Evolutionary conservation across 768 basidiomycete species (phyloP).

Genomic region (Russula virescens): DNA sequence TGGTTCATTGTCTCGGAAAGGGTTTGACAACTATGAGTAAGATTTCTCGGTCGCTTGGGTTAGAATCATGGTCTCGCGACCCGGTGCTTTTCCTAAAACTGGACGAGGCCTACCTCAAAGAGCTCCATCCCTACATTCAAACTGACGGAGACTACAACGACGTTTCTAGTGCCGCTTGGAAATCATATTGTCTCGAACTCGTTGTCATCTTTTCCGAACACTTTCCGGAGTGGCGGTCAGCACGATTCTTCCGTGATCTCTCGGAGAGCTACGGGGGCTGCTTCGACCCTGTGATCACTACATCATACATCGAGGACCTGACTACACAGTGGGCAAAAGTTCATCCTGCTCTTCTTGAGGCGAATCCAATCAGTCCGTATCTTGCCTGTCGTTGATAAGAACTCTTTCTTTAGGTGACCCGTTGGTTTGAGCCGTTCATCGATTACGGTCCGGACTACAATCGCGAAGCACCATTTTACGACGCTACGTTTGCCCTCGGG

Average conservation of each 20-base stretch:
- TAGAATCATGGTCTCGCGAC: neutral
- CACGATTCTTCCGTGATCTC: neutral
- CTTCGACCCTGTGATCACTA: conserved; percentile 1
- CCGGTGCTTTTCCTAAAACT: neutral
- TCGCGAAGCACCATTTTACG: conserved; percentile 6
- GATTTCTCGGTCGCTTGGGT: neutral
- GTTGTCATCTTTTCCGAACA: neutral
- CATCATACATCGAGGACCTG: conserved; percentile 11
- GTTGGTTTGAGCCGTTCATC: conserved; percentile 18
- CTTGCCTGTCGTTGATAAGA: too few relatives aligned
- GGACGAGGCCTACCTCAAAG: conserved; percentile 1
- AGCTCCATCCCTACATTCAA: neutral
- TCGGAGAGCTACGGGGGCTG: neutral
- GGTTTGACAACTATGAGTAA: neutral
- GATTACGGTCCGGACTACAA: conserved; percentile 15
- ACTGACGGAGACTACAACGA: neutral
- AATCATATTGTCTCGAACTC: conserved; percentile 9
- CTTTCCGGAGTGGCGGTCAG: neutral
- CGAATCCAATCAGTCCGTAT: neutral
- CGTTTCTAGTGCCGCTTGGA: neutral
- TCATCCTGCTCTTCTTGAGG: conserved; percentile 13
- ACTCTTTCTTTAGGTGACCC: conserved; percentile 1
- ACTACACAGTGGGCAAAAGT: neutral
- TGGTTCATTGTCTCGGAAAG: conserved; percentile 11
- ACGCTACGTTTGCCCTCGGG: conserved; percentile 9